phyloP scores from a whole-genome alignment of 1,284 basidiomycete genomes.

The Lignosus rhinocerotis region DNA sequence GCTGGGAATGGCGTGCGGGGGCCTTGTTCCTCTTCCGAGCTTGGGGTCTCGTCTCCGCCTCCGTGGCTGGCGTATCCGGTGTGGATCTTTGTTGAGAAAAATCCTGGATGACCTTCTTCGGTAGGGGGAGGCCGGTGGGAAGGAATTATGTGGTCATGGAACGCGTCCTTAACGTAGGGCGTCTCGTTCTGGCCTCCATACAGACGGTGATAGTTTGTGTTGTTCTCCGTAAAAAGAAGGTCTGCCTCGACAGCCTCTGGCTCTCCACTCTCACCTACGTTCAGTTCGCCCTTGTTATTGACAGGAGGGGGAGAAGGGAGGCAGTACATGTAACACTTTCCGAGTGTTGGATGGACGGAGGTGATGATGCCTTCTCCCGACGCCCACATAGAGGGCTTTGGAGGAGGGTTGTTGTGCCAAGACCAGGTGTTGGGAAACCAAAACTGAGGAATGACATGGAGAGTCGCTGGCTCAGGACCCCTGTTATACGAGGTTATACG shows the following conservation, averaged over 20 bases:
- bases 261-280: slow-evolving; percentile 62
- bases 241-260: slow-evolving; percentile 73
- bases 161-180: slow-evolving; percentile 94
- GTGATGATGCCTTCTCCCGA: slow-evolving; percentile 68
- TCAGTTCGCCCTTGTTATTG: slow-evolving; percentile 53
- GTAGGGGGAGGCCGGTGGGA: slow-evolving; percentile 67
- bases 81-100: slow-evolving; percentile 50
- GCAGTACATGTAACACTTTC: slow-evolving; percentile 83
- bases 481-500: slow-evolving; percentile 97
- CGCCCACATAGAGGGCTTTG: slow-evolving; percentile 71
- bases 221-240: slow-evolving; percentile 93
- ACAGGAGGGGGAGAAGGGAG: slow-evolving; percentile 91
- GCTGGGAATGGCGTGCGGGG: slow-evolving; percentile 58
- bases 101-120: slow-evolving; percentile 33
- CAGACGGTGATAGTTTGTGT: slow-evolving; percentile 92
- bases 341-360: slow-evolving; percentile 73
- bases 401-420: slow-evolving; percentile 83
- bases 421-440: slow-evolving; percentile 99
- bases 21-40: slow-evolving; percentile 41
- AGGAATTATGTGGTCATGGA: slow-evolving; percentile 95
- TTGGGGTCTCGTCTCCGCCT: slow-evolving; percentile 28
- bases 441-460: slow-evolving; percentile 93
- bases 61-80: slow-evolving; percentile 43
- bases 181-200: slow-evolving; percentile 87
- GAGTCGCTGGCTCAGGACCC: slow-evolving; percentile 92